Evolutionary conservation across 495 filamentous ascomycete genomes (phyloP).

Genomic region (Lasiosphaeris hirsuta): DNA sequence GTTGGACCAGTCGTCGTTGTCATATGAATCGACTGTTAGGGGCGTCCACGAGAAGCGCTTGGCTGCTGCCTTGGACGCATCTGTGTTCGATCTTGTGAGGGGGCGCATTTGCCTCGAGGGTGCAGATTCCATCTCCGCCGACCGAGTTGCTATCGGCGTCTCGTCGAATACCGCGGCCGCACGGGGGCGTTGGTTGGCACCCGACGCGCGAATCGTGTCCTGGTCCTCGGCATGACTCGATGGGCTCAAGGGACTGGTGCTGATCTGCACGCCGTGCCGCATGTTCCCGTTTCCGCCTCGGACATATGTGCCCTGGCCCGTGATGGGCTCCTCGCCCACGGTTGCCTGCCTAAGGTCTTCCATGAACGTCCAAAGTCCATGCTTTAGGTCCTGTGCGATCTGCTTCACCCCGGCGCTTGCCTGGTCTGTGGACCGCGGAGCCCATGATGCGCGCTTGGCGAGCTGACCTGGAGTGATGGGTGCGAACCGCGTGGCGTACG

Average conservation of each 20-base stretch:
- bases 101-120: conserved; percentile 16
- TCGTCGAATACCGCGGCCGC: conserved; percentile 25
- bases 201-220: conserved; percentile 37
- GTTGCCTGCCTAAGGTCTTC: conserved; percentile 94
- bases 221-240: conserved; percentile 22
- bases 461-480: conserved; percentile 20
- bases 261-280: conserved; percentile 35
- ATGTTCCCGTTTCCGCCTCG: conserved; percentile 33
- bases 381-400: conserved; percentile 83
- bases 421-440: conserved; percentile 37
- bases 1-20: conserved; percentile 69
- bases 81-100: conserved; percentile 29
- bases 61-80: conserved; percentile 24
- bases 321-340: conserved; percentile 84
- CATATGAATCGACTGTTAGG: conserved; percentile 47
- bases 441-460: conserved; percentile 48
- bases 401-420: conserved; percentile 56
- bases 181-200: conserved; percentile 17
- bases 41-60: conserved; percentile 50
- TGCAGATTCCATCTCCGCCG: background rate
- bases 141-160: conserved; percentile 5
- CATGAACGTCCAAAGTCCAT: conserved; percentile 94
- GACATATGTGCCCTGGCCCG: conserved; percentile 47
- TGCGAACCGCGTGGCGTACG: conserved; percentile 17
- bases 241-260: conserved; percentile 7